Base-by-base conservation (phyloP, 2,329 filamentous ascomycete genomes). In the Ramularia collo-cygni region DNA sequence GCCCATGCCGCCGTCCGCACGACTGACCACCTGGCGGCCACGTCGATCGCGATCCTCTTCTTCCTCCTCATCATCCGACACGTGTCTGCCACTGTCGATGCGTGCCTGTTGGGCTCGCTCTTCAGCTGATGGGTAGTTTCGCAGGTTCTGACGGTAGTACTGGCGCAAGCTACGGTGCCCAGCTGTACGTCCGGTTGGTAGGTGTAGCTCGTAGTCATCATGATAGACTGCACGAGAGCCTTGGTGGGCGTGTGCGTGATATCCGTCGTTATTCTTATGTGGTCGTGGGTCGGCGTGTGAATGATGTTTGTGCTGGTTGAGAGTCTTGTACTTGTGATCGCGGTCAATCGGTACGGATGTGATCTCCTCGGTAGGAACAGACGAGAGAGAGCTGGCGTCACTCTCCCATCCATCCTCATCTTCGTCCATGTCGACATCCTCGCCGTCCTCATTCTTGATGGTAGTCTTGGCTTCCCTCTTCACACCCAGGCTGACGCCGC, bases 391-490 rank as follows among this genome's bases (percentile, higher is more conserved):
- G 8, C 85, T 88, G 50, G 83, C 88, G 61, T 96, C 92, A 1
- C 89, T 95, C 66, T 98, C 92, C 90, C 92, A 96, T 31, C 86
- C 88, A 30, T 90, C 87, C 4, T 81, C 74, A n/a, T 74, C 76
- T 24, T 68, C 69, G 37, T 69, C 68, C 55, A 74, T 70, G 12
- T 72, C 68, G 31, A 75, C 75, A n/a, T 77, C 69, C 40, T 77
- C 66, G 32, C 71, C 71, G 28, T 71, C 70, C 4, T 70, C 61
- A 57, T 74, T 59, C 17, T 61, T 58, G 4, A 63, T 60, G 27
- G 64, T 64, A 3, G 61, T 61, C 56, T 67, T 70, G n/a, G 55
- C 61, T 4, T 65, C 60, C 28, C 82, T 75, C 55, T 72, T 75
- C 12, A 72, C 74, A 6, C 81, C 81, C 8, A 88, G 71, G 61